Conservation (phyloP, 2,329 filamentous ascomycete genomes). For the Aspergillus novofumigatus region DNA sequence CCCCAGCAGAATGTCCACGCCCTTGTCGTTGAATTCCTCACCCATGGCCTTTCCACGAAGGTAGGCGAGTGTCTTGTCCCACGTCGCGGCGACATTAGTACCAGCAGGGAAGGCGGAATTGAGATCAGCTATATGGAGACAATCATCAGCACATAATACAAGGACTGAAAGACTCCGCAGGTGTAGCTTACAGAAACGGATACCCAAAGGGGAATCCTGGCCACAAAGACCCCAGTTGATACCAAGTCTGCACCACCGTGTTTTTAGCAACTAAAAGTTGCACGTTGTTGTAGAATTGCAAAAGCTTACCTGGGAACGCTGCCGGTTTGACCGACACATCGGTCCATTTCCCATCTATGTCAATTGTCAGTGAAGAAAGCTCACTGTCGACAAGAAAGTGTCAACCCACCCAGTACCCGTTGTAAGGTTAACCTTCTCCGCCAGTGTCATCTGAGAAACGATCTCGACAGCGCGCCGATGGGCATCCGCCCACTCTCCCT, state of each 20-base stretch:
- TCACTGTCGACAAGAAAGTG: neutral
- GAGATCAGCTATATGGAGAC: conserved; percentile 57
- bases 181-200: conserved; percentile 57
- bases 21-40: conserved; percentile 69
- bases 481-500: conserved; percentile 70
- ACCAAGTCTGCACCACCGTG: conserved; percentile 42
- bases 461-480: conserved; percentile 73
- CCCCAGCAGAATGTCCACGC: conserved; percentile 69
- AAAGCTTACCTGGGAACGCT: conserved; percentile 38
- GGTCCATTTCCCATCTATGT: conserved; percentile 60
- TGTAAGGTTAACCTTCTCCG: conserved; percentile 92
- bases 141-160: neutral
- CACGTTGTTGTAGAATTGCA: conserved; percentile 5
- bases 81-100: conserved; percentile 77
- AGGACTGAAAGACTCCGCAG: neutral
- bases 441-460: conserved; percentile 74
- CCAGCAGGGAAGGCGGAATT: conserved; percentile 77
- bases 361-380: conserved; percentile 1
- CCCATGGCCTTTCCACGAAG: conserved; percentile 70
- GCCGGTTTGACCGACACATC: conserved; percentile 70
- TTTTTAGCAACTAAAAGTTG: neutral
- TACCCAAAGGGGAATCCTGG: conserved; percentile 79
- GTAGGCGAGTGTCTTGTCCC: conserved; percentile 68
- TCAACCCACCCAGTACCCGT: conserved; percentile 73
- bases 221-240: conserved; percentile 66